Conservation (phyloP, 768 basidiomycete genomes). For the Cystofilobasidium bisporidii region DNA sequence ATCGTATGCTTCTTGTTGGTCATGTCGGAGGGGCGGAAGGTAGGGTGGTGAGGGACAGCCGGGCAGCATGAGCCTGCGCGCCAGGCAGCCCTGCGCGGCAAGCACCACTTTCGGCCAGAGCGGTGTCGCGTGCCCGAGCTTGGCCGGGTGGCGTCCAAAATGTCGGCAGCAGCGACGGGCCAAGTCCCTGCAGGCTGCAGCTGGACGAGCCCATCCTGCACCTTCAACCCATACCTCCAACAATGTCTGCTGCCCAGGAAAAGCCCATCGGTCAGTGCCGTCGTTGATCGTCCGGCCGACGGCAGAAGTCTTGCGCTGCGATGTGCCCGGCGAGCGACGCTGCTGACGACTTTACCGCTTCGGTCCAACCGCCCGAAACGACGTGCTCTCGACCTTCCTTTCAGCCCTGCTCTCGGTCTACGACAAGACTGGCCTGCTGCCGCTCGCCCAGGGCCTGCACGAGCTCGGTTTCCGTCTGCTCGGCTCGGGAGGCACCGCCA, state of each 20-base stretch:
- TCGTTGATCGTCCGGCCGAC: too few species aligned
- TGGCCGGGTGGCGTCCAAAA: too few species aligned
- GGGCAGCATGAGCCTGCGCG: too few species aligned
- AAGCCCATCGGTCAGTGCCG: constrained; percentile 25
- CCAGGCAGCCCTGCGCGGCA: too few species aligned
- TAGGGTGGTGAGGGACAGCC: background rate
- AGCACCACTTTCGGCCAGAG: too few species aligned
- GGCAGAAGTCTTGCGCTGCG: too few species aligned
- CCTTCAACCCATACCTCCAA: background rate
- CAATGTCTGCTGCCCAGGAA: constrained; percentile 22
- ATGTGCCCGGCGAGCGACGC: too few species aligned
- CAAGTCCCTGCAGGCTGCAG: too few species aligned
- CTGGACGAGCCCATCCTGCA: background rate
- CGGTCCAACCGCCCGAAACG: background rate
- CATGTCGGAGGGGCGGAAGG: constrained; percentile 28
- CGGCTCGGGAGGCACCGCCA: constrained; percentile 95
- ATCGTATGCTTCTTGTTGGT: constrained; percentile 37
- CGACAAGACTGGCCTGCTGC: constrained; percentile 82
- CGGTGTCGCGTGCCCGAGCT: too few species aligned
- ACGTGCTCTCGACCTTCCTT: too few species aligned
- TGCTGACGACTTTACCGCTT: background rate
- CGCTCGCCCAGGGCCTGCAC: constrained; percentile 75
- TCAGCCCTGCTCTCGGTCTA: constrained; percentile 84
- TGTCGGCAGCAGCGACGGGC: too few species aligned
- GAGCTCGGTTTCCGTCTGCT: constrained; percentile 74